Evolutionary conservation across 306 rosid genomes (phyloP), one percentile per base, ranked within the genome.

Genomic region (Inga leiocalycina): DNA sequence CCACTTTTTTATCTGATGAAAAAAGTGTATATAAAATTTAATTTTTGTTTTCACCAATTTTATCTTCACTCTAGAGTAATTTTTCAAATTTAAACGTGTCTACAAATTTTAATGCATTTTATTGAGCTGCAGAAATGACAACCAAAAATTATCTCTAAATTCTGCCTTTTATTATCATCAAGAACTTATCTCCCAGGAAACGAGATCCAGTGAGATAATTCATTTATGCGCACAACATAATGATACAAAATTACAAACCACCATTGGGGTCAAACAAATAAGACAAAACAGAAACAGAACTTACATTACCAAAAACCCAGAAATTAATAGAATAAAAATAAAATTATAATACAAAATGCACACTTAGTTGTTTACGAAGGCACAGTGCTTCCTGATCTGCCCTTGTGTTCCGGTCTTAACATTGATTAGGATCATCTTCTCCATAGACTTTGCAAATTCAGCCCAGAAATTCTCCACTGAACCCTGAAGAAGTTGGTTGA

Each of bases 311-410:
- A 74, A 3, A 3, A 84, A 71, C 68, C 73, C 77, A 78, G 76
- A 62, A 68, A n/a, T 19, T 80, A 77, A 78, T 59, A 1, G 43
- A 6, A n/a, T 13, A 15, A 16, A 0, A 39, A 35, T 61, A 30
- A 39, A 54, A 77, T 4, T 57, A 20, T 35, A 80, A 64, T 19
- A 48, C 22, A 70, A 71, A 27, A 71, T 79, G 56, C 64, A 51
- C 0, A 45, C 59, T 65, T 62, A 87, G 12, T 61, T 76, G 77
- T 95, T 93, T 3, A 89, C 88, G 15, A 85, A 20, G 12, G 88
- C 90, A 74, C 99, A 96, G 0, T 84, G 86, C 90, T 89, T 96
- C 84, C 97, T 90, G 54, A 96, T 89, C 88, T 93, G 85, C 46
- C 98, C 99, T 37, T 78, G 45, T 6, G 89, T 48, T 8, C 97